A percentile compares a stretch with the other conserved stretches of the same genome.
Evolutionary conservation across 2,329 filamentous ascomycete species (phyloP).

Genomic region (Diplocarpon mali): DNA sequence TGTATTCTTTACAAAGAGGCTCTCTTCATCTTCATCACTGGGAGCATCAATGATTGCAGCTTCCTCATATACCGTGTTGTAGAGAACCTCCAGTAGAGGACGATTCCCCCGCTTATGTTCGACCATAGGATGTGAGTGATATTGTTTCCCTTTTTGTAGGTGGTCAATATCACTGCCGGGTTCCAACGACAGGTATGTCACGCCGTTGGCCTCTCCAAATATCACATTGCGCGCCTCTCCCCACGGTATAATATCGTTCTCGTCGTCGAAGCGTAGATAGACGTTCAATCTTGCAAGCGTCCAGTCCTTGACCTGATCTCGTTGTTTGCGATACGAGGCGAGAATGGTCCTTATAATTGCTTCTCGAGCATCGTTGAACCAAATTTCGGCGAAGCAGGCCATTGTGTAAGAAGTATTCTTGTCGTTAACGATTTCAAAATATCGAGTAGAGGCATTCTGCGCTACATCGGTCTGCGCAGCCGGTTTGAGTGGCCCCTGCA

Average conservation of each 20-base stretch:
- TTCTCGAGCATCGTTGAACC: slow-evolving; percentile 50
- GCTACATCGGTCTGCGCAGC: slow-evolving; percentile 29
- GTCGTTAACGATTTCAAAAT: slow-evolving; percentile 49
- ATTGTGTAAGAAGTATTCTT: slow-evolving; percentile 53
- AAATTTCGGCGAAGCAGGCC: slow-evolving; percentile 59
- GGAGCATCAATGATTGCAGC: neutral
- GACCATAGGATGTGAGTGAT: slow-evolving; percentile 45
- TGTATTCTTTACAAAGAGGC: slow-evolving; percentile 20
- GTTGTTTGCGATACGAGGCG: slow-evolving; percentile 43
- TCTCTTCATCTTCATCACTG: slow-evolving; percentile 24
- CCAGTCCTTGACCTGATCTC: slow-evolving; percentile 48
- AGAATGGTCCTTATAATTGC: slow-evolving; percentile 45
- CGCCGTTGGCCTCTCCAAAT: slow-evolving; percentile 34
- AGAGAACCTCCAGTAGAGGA: slow-evolving; percentile 44
- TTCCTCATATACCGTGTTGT: slow-evolving; percentile 39
- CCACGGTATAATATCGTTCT: slow-evolving; percentile 55
- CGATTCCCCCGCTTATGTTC: slow-evolving; percentile 46
- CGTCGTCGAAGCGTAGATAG: slow-evolving; percentile 55
- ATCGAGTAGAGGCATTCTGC: slow-evolving; percentile 39
- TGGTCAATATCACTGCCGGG: slow-evolving; percentile 18
- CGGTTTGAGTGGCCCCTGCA: slow-evolving; percentile 46
- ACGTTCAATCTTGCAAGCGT: slow-evolving; percentile 44
- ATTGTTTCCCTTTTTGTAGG: slow-evolving; percentile 40
- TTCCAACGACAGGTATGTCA: slow-evolving; percentile 26
- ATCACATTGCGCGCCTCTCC: slow-evolving; percentile 45